Conservation (phyloP, 805 yeast genomes). For the Candida koratica region DNA sequence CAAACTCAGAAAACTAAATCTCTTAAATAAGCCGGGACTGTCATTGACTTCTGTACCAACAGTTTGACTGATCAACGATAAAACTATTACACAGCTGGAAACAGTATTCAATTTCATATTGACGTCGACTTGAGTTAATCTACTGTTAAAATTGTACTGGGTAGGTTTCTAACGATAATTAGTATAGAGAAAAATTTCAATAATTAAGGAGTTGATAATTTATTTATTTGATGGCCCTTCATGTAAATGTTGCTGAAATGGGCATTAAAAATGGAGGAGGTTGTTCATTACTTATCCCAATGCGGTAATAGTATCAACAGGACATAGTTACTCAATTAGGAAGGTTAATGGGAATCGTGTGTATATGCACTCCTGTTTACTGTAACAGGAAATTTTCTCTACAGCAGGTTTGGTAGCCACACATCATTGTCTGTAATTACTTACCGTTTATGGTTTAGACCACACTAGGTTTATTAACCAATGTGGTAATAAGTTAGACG, state of each 20-base stretch:
- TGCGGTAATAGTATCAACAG: conserved; percentile 6
- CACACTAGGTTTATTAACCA: too few species aligned
- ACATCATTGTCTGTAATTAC: too few species aligned
- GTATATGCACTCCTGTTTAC: not conserved
- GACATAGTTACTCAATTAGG: conserved; percentile 1
- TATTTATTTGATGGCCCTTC: conserved; percentile 1
- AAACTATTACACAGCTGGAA: conserved; percentile 22
- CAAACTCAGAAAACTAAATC: conserved; percentile 13
- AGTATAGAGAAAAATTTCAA: conserved; percentile 2
- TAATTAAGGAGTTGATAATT: conserved; percentile 5
- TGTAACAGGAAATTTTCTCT: conserved; percentile 3
- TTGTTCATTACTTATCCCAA: conserved; percentile 4
- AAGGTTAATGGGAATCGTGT: not conserved
- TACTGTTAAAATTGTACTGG: conserved; percentile 5
- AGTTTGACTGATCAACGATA: conserved; percentile 21
- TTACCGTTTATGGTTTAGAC: too few species aligned
- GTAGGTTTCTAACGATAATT: conserved; percentile 2
- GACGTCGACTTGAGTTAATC: conserved; percentile 12
- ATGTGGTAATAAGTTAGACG: too few species aligned
- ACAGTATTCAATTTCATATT: conserved; percentile 24
- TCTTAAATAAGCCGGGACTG: conserved; percentile 12
- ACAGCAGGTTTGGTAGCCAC: not conserved
- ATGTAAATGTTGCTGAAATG: not conserved
- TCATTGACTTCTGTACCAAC: conserved; percentile 12
- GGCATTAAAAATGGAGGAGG: conserved; percentile 7